Base-by-base conservation (phyloP, 495 filamentous ascomycete species). In the Baudoinia panamericana region DNA sequence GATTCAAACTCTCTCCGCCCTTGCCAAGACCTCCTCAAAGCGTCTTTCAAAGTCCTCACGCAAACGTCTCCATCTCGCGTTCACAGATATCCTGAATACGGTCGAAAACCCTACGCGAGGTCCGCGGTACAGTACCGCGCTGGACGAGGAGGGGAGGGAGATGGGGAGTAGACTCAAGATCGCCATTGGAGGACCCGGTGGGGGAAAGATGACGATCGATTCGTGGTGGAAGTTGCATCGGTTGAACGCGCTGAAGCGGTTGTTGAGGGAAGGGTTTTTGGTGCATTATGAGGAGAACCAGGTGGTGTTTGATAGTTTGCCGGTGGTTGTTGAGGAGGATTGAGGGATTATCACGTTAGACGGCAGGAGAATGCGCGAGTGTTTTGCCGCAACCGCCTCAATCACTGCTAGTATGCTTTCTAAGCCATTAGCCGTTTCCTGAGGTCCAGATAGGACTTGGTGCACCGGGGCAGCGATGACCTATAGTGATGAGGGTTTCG, bases 211-310 rank as follows among this genome's bases (percentile, higher is more conserved):
- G 68, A 70, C 70, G 43, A 85, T 96, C 39, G 83, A 95, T 52
- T 76, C 72, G 27, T 96, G 88, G 88, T 90, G 83, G 71, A 87
- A 93, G 50, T 70, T 88, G 48, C 69, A 82, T 48, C 71, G 85
- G 18, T 59, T 92, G 33, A 74, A 84, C 43, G 72, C 76, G 29
- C 65, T 96, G 24, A 77, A 80, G 55, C 66, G 78, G n/a, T 57
- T 88, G 8, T 61, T 95, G 28, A 78, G 81, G 44, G 78, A 81
- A 11, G 88, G 88, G 0, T 85, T 95, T 36, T 60, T 77, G 16
- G 70, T 69, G 26, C 88, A 96, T 60, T 93, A 80, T 58, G 66
- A 82, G 60, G 69, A 75, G 26, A 96, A 96, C 45, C 74, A 77
- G 31, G 72, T 80, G 5, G 78, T 96, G 1, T 75, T 79, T 53